Evolutionary conservation across 768 basidiomycete genomes (phyloP).

Genomic region (Kwoniella bestiolae): DNA sequence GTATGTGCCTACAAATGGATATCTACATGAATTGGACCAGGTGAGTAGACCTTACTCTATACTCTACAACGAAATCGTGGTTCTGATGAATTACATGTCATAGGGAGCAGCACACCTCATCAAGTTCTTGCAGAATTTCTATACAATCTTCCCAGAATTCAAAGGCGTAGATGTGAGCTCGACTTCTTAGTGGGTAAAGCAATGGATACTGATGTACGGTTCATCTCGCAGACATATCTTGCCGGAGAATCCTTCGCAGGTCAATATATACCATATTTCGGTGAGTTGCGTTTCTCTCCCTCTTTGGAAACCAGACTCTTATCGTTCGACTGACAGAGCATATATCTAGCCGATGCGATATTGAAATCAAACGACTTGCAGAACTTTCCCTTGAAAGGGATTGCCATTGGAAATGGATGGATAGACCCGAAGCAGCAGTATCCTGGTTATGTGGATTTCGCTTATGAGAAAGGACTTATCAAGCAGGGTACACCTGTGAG

Average conservation of each 20-base stretch:
- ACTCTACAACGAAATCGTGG: no score
- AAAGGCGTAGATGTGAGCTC: conserved; percentile 73
- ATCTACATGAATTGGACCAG: conserved; percentile 76
- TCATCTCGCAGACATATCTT: conserved; percentile 85
- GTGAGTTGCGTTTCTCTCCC: conserved; percentile 58
- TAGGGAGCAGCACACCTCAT: conserved; percentile 79
- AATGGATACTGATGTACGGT: neutral
- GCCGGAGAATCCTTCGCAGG: conserved; percentile 97
- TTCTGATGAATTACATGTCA: conserved; percentile 13
- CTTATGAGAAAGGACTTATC: conserved; percentile 75
- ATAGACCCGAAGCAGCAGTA: conserved; percentile 89
- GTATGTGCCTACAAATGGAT: conserved; percentile 81
- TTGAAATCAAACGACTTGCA: conserved; percentile 65
- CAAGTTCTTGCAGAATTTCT: conserved; percentile 85
- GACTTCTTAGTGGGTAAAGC: no score
- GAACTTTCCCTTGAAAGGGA: conserved; percentile 70
- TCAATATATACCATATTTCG: conserved; percentile 96
- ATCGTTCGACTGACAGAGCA: neutral
- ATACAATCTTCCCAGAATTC: conserved; percentile 88
- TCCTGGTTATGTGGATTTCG: conserved; percentile 84
- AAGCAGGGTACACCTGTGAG: conserved; percentile 72
- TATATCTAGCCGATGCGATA: conserved; percentile 71
- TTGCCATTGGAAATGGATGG: conserved; percentile 98
- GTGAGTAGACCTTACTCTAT: conserved; percentile 58
- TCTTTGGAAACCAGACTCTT: conserved; percentile 16